These are phyloP conservation scores for Cryptococcus sp. DNA, from an alignment of 1,284 basidiomycete species.

Conservation along the genomic window DNA sequence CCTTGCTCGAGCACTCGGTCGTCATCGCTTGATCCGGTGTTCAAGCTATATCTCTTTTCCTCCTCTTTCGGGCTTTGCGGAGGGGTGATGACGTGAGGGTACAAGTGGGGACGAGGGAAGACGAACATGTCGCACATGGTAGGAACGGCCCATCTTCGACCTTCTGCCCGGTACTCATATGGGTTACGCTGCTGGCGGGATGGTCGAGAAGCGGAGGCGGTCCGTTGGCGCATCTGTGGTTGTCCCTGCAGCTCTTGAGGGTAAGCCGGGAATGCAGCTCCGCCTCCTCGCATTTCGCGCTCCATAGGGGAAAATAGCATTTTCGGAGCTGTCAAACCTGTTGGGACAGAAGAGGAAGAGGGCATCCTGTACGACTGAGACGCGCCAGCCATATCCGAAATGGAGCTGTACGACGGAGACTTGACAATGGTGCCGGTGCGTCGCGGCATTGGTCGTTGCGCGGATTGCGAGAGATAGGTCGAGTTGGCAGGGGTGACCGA, in stretches of 20 bases:
- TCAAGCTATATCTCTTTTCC: not conserved
- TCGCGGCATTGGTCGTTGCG: conserved; percentile 6
- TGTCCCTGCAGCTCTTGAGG: conserved; percentile 1
- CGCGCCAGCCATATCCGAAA: conserved; percentile 6
- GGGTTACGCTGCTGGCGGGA: conserved; percentile 7
- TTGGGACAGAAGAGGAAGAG: conserved; percentile 39
- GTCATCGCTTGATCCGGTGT: conserved; percentile 3
- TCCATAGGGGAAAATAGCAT: conserved; percentile 46
- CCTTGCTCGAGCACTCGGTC: conserved; percentile 24
- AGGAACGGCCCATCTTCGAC: conserved; percentile 28
- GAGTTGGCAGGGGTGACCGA: conserved; percentile 7
- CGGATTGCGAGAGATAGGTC: conserved; percentile 4
- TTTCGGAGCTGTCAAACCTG: conserved; percentile 39
- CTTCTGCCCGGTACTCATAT: conserved; percentile 11
- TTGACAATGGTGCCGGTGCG: conserved; percentile 6
- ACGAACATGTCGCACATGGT: conserved; percentile 46
- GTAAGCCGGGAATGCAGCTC: not conserved
- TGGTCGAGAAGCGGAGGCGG: conserved; percentile 17
- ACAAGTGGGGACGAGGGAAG: conserved; percentile 41
- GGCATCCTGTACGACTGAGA: conserved; percentile 17
- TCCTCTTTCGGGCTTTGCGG: conserved; percentile 31
- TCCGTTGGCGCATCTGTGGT: conserved; percentile 14
- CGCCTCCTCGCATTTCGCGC: conserved; percentile 27
- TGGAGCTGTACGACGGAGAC: conserved; percentile 24
- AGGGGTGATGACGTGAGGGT: conserved; percentile 44